Conservation (phyloP, 2,329 filamentous ascomycete genomes). For the Calonectria ilicicola region DNA sequence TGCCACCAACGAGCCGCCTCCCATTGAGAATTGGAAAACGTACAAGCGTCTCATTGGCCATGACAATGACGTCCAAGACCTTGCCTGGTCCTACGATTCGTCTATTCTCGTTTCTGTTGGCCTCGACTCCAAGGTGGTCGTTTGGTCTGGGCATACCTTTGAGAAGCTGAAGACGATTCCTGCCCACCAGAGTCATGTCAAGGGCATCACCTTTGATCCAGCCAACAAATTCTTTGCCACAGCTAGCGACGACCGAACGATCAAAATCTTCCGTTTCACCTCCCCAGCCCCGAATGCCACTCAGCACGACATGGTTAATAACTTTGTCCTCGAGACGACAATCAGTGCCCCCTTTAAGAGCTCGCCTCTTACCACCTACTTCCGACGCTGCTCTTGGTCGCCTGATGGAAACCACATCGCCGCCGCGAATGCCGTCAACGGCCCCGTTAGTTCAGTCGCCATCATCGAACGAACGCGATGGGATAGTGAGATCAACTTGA, state of each 20-base stretch:
- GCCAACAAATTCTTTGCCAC: conserved; percentile 99
- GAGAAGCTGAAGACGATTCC: conserved; percentile 96
- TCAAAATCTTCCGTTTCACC: conserved; percentile 96
- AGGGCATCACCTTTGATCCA: conserved; percentile 97
- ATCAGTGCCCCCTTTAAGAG: conserved; percentile 89
- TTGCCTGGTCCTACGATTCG: conserved; percentile 96
- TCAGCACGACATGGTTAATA: conserved; percentile 94
- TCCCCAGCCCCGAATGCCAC: conserved; percentile 91
- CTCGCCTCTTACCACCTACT: conserved; percentile 96
- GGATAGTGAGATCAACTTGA: conserved; percentile 97
- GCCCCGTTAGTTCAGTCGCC: conserved; percentile 95
- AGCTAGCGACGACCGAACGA: conserved; percentile 94
- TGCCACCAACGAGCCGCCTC: conserved; percentile 90
- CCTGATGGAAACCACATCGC: conserved; percentile 98
- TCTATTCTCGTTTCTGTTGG: conserved; percentile 96
- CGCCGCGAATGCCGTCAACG: conserved; percentile 96
- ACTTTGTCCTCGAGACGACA: conserved; percentile 94
- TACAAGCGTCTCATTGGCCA: conserved; percentile 93
- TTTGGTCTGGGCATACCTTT: conserved; percentile 98
- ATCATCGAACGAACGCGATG: conserved; percentile 93
- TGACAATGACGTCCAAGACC: conserved; percentile 97
- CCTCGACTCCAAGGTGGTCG: conserved; percentile 95
- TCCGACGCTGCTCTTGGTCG: conserved; percentile 96
- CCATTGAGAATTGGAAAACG: conserved; percentile 98
- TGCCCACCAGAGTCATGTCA: conserved; percentile 96